Base-by-base conservation (phyloP, 805 yeast species). In the Saccharomycopsis schoenii region DNA sequence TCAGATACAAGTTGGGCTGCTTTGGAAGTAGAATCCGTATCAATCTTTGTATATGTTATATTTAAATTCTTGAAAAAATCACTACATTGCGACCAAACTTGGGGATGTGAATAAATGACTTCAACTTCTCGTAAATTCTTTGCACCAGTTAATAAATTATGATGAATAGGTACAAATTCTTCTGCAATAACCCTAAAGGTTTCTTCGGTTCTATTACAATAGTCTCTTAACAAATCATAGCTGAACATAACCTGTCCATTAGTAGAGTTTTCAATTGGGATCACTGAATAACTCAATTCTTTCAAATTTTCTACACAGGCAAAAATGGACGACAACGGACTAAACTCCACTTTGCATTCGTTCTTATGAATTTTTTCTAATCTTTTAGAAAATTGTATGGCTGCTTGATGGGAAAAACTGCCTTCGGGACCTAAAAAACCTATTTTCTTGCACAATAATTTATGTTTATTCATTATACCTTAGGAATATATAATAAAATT, bases 51-150 rank as follows among this genome's bases (percentile, higher is more conserved):
- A 40, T 80, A 75, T 24, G 71, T 67, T 15, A 74, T 72, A 50
- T 68, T 62, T 69, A 75, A 64, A 64, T 62, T 58, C 14, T 59
- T 64, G 51, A 88, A 69, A 74, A 88, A 94, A 24, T 74, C 70
- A 2, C 79, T 75, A 57, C 89, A 85, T 70, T 93, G 99, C 10
- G 97, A 96, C 99, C 99, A 93, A 0, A 92, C 99, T 71, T 93
- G 99, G 1, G 99, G 97, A 72, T 93, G 99, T 2, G 97, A 88
- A 73, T 88, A 89, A 19, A 93, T 80, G 39, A 77, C 80, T 15
- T 69, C 72, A 58, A 91, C 79, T 14, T 77, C 70, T 0, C 70
- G 65, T 2, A 86, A 66, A 40, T 76, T 77, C 55, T 69, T 67
- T 9, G 81, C 77, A 64, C 71, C 74, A 4, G 85, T 73, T 63